A percentile compares a stretch with the other conserved stretches of the same genome.
phyloP scores from a whole-genome alignment of 306 rosid species.

The Cicer cuneatum region DNA sequence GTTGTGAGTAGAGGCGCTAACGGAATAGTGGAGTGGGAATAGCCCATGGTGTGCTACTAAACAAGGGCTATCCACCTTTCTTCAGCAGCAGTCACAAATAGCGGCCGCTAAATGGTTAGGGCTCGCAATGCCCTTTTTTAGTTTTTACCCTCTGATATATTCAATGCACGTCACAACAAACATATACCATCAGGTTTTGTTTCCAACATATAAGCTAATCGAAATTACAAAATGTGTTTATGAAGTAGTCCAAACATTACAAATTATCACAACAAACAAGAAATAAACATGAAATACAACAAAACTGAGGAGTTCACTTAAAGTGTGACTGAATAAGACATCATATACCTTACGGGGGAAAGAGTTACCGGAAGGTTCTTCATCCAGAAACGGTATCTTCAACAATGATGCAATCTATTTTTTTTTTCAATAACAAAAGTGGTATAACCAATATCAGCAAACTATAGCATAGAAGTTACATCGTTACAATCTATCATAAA shows the following conservation, averaged over 20 bases:
- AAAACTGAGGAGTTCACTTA: slow-evolving; percentile 14
- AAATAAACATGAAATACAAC: slow-evolving; percentile 33
- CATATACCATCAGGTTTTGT: no score
- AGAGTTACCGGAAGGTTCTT: slow-evolving; percentile 75
- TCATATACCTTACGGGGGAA: slow-evolving; percentile 82
- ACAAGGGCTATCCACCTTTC: no score
- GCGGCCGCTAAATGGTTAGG: no score
- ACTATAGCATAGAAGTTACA: slow-evolving; percentile 15
- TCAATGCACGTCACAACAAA: no score
- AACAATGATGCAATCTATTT: slow-evolving; percentile 71
- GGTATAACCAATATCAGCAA: slow-evolving; percentile 25
- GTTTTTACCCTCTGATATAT: no score
- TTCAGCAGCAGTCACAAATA: no score
- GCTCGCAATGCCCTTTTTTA: no score
- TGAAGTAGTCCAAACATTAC: slow-evolving; percentile 9
- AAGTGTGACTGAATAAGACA: slow-evolving; percentile 38
- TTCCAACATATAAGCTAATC: no score
- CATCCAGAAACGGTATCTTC: slow-evolving; percentile 90
- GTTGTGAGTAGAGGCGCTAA: no score
- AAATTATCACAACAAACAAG: slow-evolving; percentile 35
- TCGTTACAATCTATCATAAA: slow-evolving; percentile 1
- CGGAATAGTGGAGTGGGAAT: no score
- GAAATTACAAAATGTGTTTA: no score
- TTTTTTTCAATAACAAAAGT: slow-evolving; percentile 13
- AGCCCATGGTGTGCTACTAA: no score